Conservation (phyloP, 768 basidiomycete species). For the Rhodosporidiobolus sp. region DNA sequence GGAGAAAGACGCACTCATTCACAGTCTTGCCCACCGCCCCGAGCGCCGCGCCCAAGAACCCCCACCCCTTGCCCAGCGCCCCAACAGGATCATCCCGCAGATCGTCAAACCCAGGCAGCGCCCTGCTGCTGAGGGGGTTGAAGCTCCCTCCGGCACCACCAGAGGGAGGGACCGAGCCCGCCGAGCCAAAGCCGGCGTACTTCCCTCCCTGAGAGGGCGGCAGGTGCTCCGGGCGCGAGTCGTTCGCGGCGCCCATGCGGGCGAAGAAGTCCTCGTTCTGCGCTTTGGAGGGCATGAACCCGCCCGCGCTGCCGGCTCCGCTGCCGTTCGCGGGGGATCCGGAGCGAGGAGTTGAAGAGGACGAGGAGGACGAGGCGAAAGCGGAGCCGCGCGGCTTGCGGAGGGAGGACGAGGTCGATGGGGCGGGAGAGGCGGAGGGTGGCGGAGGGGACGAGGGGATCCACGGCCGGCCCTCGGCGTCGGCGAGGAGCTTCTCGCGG, state of each 20-base stretch:
- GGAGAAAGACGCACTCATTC: conserved; percentile 54
- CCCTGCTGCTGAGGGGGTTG: conserved; percentile 74
- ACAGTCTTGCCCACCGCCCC: conserved; percentile 73
- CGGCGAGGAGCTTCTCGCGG: conserved; percentile 84
- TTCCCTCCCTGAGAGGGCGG: conserved; percentile 91
- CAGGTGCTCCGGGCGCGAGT: conserved; percentile 67
- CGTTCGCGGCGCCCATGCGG: conserved; percentile 77
- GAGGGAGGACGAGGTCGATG: conserved; percentile 51
- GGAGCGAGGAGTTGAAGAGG: conserved; percentile 61
- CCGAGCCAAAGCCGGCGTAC: conserved; percentile 76
- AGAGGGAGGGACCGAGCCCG: neutral
- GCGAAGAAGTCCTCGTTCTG: conserved; percentile 85
- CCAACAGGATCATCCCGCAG: conserved; percentile 80
- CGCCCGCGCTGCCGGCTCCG: conserved; percentile 43
- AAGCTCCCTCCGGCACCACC: conserved; percentile 46
- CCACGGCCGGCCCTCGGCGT: conserved; percentile 74
- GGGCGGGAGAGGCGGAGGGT: conserved; percentile 28
- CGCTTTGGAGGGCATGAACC: conserved; percentile 57
- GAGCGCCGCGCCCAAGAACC: conserved; percentile 82
- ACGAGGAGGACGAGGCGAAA: conserved; percentile 53
- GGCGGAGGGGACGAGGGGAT: conserved; percentile 68
- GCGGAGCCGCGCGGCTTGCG: conserved; percentile 78
- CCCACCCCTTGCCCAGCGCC: conserved; percentile 92
- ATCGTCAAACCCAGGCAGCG: conserved; percentile 73
- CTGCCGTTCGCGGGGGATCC: conserved; percentile 50